Evolutionary conservation across 768 basidiomycete genomes (phyloP).

Genomic region (Dictyophora rubrovolvata): DNA sequence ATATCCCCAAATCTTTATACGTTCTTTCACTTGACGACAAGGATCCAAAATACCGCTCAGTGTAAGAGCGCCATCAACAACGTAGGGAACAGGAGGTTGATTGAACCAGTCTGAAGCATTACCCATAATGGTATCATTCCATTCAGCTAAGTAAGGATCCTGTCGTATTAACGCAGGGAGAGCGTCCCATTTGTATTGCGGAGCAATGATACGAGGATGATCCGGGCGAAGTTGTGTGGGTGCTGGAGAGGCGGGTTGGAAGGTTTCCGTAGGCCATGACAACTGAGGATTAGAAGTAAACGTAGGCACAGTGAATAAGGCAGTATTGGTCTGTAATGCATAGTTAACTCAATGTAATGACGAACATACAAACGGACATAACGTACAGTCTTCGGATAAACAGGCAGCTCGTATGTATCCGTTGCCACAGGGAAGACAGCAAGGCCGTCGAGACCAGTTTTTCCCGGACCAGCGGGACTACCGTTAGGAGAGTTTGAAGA

Average conservation of each 20-base stretch:
- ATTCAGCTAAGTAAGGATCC: constrained; percentile 77
- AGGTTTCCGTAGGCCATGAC: constrained; percentile 76
- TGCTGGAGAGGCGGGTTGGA: constrained; percentile 51
- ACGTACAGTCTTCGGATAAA: constrained; percentile 85
- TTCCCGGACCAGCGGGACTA: constrained; percentile 47
- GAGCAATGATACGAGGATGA: constrained; percentile 88
- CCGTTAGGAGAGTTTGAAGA: constrained; percentile 23
- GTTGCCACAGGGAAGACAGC: constrained; percentile 72
- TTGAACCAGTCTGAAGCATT: constrained; percentile 74
- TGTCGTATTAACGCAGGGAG: constrained; percentile 65
- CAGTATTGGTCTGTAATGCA: constrained; percentile 56
- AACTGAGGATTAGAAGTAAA: constrained; percentile 41
- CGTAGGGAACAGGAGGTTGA: constrained; percentile 57
- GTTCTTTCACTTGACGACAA: constrained; percentile 80
- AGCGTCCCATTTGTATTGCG: constrained; percentile 82
- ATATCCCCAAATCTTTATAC: constrained; percentile 88
- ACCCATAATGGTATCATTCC: constrained; percentile 85
- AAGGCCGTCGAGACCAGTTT: constrained; percentile 32
- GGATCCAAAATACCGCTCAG: constrained; percentile 85
- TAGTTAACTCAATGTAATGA: not conserved
- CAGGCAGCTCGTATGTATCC: constrained; percentile 69
- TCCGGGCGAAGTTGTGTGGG: constrained; percentile 58
- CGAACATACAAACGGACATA: not conserved
- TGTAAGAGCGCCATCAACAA: constrained; percentile 52
- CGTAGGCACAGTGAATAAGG: constrained; percentile 60